phyloP scores from a whole-genome alignment of 169 alveolate genomes.

The Eimeria acervulina region DNA sequence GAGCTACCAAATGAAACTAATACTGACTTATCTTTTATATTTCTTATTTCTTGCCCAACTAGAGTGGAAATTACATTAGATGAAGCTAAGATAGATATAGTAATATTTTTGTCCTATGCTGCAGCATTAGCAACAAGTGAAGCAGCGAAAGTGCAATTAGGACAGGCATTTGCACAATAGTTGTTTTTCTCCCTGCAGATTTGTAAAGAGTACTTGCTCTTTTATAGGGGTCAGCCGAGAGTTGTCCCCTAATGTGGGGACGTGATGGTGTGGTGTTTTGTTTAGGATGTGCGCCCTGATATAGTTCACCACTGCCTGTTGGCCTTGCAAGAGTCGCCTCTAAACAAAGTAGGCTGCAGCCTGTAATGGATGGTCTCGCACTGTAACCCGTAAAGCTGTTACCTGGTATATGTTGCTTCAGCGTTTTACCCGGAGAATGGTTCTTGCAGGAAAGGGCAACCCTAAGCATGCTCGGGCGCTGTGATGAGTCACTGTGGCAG shows the following conservation, averaged over 20 bases:
- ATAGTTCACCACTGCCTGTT: constrained; percentile 90
- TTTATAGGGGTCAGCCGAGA: neutral
- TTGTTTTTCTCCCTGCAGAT: neutral
- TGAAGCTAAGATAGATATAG: neutral
- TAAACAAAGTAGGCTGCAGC: constrained; percentile 85
- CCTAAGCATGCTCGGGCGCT: neutral
- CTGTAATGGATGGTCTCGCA: neutral
- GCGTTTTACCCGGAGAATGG: neutral
- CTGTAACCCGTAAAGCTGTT: neutral
- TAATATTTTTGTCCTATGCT: neutral
- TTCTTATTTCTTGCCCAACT: constrained; percentile 66
- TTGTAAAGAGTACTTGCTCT: neutral
- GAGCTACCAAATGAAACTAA: constrained; percentile 63
- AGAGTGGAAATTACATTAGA: constrained; percentile 45
- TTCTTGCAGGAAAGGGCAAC: neutral
- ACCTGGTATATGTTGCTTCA: neutral
- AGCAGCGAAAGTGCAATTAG: neutral
- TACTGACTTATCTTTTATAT: constrained; percentile 68
- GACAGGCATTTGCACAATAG: neutral
- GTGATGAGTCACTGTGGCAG: neutral
- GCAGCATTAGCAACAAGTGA: neutral
- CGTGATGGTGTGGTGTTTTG: constrained; percentile 4
- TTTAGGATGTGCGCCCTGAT: constrained; percentile 91
- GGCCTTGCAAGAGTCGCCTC: constrained; percentile 89
- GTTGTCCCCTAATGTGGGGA: neutral